Conservation (phyloP, 2,329 filamentous ascomycete species). For the Scedosporium boydii region DNA sequence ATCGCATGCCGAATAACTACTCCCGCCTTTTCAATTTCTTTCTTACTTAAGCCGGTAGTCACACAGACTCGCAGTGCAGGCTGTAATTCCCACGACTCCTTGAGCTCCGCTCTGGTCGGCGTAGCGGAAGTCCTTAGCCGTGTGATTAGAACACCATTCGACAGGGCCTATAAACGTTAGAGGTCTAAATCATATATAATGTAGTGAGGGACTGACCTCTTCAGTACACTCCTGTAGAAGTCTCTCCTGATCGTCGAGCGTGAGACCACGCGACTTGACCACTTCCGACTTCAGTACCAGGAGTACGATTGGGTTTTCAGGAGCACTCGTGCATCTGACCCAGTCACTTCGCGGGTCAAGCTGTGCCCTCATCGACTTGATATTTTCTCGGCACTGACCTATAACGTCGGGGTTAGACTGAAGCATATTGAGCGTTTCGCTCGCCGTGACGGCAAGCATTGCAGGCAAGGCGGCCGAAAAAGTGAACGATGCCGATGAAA, state of each 20-base stretch:
- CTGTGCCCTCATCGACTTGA: conserved; percentile 74
- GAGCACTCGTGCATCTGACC: conserved; percentile 70
- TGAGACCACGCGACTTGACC: conserved; percentile 58
- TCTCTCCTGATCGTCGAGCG: conserved; percentile 68
- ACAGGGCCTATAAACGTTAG: conserved; percentile 49
- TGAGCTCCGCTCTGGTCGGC: conserved; percentile 50
- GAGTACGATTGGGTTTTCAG: conserved; percentile 81
- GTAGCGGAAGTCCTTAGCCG: conserved; percentile 72
- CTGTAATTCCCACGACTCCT: conserved; percentile 59
- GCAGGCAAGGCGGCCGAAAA: conserved; percentile 93
- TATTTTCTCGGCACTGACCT: conserved; percentile 71
- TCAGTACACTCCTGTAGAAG: conserved; percentile 89
- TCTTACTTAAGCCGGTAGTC: conserved; percentile 78
- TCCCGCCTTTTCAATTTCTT: conserved; percentile 92
- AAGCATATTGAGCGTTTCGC: conserved; percentile 77
- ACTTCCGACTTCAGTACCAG: conserved; percentile 78
- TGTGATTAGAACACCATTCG: conserved; percentile 84
- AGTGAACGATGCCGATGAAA: conserved; percentile 85
- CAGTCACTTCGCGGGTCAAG: conserved; percentile 91
- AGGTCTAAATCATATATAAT: conserved; percentile 9
- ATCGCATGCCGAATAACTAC: conserved; percentile 82
- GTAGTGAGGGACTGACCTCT: conserved; percentile 53
- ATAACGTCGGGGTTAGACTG: conserved; percentile 82
- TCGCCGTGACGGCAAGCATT: conserved; percentile 89
- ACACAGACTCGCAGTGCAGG: conserved; percentile 88